These are phyloP conservation scores for Turnera subulata DNA, from an alignment of 345 rosid species.

Conservation along the genomic window DNA sequence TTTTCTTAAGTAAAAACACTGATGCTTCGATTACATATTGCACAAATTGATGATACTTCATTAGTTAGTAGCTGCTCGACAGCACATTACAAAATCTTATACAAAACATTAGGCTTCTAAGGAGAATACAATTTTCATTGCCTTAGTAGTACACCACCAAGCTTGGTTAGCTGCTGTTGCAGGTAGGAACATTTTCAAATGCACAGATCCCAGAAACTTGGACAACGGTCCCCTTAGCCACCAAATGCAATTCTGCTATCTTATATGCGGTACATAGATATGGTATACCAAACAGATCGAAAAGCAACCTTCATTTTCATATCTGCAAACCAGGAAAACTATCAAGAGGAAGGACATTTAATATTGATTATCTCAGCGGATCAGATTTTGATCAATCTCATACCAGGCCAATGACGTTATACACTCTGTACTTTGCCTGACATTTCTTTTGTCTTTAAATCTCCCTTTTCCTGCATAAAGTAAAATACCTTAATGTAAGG, in stretches of 20 bases:
- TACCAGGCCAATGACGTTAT: conserved; percentile 26
- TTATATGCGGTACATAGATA: conserved; percentile 17
- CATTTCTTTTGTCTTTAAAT: conserved; percentile 39
- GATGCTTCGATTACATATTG: conserved; percentile 4
- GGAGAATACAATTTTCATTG: conserved; percentile 20
- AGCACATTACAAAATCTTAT: conserved; percentile 4
- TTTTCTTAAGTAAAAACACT: conserved; percentile 4
- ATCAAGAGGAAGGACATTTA: background rate
- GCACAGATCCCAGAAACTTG: conserved; percentile 11
- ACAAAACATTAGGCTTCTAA: conserved; percentile 8
- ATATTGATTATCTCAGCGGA: background rate
- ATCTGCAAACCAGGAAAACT: conserved; percentile 19
- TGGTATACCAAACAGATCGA: conserved; percentile 14
- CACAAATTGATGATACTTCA: conserved; percentile 3
- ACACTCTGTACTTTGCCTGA: conserved; percentile 49
- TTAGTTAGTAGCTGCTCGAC: conserved; percentile 9
- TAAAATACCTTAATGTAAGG: background rate
- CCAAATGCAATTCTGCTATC: conserved; percentile 15
- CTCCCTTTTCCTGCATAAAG: conserved; percentile 41
- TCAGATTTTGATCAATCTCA: background rate
- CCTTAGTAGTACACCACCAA: conserved; percentile 24
- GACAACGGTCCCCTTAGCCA: conserved; percentile 17
- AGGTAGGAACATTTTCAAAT: conserved; percentile 12
- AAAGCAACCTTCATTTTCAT: background rate
- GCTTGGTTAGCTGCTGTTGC: conserved; percentile 18